phyloP scores from a whole-genome alignment of 2,329 filamentous ascomycete genomes.

The Hymenoscyphus albidus region DNA sequence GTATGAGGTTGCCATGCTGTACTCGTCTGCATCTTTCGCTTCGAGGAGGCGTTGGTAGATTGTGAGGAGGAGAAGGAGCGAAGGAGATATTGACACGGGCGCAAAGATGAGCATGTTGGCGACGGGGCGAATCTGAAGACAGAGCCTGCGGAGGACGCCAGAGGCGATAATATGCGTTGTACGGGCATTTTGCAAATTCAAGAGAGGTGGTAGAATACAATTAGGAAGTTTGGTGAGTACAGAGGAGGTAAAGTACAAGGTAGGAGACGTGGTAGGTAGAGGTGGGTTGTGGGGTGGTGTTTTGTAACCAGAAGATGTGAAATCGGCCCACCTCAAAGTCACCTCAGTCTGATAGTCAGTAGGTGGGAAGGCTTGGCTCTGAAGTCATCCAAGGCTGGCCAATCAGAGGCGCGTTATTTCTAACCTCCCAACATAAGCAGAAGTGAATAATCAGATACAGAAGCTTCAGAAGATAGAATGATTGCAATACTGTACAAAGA shows the following conservation, averaged over 20 bases:
- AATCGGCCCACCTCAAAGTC: constrained; percentile 11
- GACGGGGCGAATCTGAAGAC: constrained; percentile 32
- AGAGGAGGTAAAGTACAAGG: neutral
- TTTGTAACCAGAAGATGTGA: neutral
- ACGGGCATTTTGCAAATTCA: constrained; percentile 27
- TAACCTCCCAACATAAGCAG: constrained; percentile 1
- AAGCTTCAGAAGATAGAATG: neutral
- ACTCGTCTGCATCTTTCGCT: constrained; percentile 61
- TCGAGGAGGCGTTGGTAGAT: constrained; percentile 45
- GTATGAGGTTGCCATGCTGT: constrained; percentile 60
- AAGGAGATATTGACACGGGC: constrained; percentile 39
- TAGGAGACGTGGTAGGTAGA: neutral
- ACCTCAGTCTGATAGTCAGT: neutral
- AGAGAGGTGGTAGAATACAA: neutral
- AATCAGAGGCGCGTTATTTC: constrained; percentile 11
- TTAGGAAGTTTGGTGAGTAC: neutral
- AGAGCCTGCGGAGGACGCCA: constrained; percentile 32
- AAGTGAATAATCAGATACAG: neutral
- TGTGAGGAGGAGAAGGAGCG: constrained; percentile 47
- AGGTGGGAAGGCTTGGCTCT: neutral
- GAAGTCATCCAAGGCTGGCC: constrained; percentile 4
- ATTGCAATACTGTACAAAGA: neutral
- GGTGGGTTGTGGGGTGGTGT: neutral
- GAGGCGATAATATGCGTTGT: constrained; percentile 29
- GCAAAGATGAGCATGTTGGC: constrained; percentile 33